Base-by-base conservation (phyloP, 495 filamentous ascomycete genomes). In the Polyplosphaeria fusca region DNA sequence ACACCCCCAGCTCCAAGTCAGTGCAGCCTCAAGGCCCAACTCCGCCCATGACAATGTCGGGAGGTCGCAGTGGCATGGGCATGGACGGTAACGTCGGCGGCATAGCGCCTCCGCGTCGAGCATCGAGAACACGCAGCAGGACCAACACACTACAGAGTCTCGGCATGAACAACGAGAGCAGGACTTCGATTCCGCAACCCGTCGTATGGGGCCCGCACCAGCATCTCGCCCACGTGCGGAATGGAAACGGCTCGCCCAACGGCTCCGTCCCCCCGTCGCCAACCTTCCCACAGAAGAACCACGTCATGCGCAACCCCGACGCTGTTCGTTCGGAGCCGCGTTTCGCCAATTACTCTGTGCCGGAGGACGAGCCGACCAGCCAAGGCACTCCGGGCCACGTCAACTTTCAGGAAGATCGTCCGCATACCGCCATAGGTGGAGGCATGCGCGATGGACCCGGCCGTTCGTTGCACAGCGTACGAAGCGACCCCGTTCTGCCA, bases 131-230 rank as follows among this genome's bases (percentile, higher is more conserved):
- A 3, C 47, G 56, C 1, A 60, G 49, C 42, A 32, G 56, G 3
- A 41, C 49, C 16, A 49, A 42, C 35, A 61, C 58, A 2, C 43
- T 61, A 5, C 41, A 47, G 43, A 55, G 50, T 20, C 24, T 61
- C 4, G 27, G 23, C 3, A 11, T 32, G 3, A 27, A 32, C 51
- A 61, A 61, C 22, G 51, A 23, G 7, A 55, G 50, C 37, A 54
- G 25, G 45, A 38, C 37, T 12, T 12, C 26, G 18, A 23, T 58
- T 23, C 16, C 52, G 32, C 14, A 61, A 5, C 59, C 59, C 12
- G 59, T 62, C 5, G 59, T 48, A 1, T 62, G 59, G 59, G 59
- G 59, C 23, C 59, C 59, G 4, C 59, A 62, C 40, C 59, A 62
- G 39, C 23, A 56, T 47, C 40, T 41, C 11, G 44, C 46, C 16